Base-by-base conservation (phyloP, 352 stramenopile genomes). In the Pythium rhizo-oryzae region DNA sequence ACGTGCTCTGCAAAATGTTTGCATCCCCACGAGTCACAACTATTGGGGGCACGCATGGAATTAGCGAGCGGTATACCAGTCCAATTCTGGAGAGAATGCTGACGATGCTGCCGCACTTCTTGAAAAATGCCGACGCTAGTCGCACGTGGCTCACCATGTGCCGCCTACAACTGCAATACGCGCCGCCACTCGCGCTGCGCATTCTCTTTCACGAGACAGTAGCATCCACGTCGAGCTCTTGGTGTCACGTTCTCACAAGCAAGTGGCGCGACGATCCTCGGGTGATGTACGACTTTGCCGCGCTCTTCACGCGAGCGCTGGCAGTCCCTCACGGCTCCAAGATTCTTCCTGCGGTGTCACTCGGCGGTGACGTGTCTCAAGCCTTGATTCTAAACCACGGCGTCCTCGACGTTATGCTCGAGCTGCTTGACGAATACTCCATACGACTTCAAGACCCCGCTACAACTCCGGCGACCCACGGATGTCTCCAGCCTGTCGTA, bases 231-330 rank as follows among this genome's bases (percentile, higher is more conserved):
- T 19, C 16, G 8, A 50, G 35, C 18, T 62, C 56, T 0, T 77
- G 71, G 71, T 72, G 62, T 54, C n/a, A 52, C 4, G 33, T 33
- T 4, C 16, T 77, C 9, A 21, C 74, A 5, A 54, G 54, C 11
- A 47, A 44, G 23, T 71, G 62, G 61, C 25, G 37, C 33, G 4
- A 55, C 28, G 49, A 58, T 23, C 12, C 52, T n/a, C 30, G 37
- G n/a, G 44, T 77, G 37, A 39, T 72, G 24, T 67, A 63, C 43
- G 71, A 67, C 23, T 65, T 72, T 9, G 24, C 23, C 15, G 53
- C 61, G 41, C 30, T 77, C 8, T 66, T 74, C 37, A 72, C 57
- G 30, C 61, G 64, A 23, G n/a, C 47, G 19, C 71, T 77, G 44
- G 66, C 71, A 19, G 18, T 69, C 8, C 71, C 71, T n/a, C 33